A percentile compares a stretch with the other conserved stretches of the same genome.
Conservation (phyloP, 768 basidiomycete species). For the Cystobasidium ongulense region DNA sequence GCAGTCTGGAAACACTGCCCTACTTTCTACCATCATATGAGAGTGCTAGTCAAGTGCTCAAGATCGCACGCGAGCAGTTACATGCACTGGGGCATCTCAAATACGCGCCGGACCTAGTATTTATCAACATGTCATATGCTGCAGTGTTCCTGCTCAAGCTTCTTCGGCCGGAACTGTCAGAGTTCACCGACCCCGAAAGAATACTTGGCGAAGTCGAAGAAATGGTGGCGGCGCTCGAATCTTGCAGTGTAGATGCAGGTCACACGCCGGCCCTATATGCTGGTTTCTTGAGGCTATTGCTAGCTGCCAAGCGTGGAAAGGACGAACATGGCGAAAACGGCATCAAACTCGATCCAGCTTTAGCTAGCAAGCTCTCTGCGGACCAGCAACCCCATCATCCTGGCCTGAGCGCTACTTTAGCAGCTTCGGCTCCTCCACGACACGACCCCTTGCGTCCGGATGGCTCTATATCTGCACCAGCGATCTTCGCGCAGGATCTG, state of each 20-base stretch:
- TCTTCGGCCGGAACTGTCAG: slow-evolving; percentile 15
- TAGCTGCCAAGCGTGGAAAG: slow-evolving; percentile 21
- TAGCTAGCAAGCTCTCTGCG: slow-evolving; percentile 14
- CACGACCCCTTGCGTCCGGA: not conserved
- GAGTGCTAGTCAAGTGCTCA: slow-evolving; percentile 4
- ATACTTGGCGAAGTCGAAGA: slow-evolving; percentile 17
- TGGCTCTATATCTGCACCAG: not conserved
- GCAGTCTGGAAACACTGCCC: slow-evolving; percentile 9
- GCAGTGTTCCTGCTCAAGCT: slow-evolving; percentile 28
- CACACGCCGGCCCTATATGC: slow-evolving; percentile 27
- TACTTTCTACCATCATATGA: slow-evolving; percentile 28
- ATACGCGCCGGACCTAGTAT: slow-evolving; percentile 15
- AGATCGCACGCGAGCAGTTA: not conserved
- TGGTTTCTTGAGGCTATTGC: slow-evolving; percentile 13
- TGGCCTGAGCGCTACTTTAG: not conserved
- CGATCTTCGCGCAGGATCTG: not conserved
- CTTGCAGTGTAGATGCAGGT: not conserved
- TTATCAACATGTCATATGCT: slow-evolving; percentile 25
- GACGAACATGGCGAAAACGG: not conserved
- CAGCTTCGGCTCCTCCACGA: not conserved
- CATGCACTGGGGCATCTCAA: slow-evolving; percentile 10
- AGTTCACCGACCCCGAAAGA: slow-evolving; percentile 16
- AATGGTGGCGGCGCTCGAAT: not conserved
- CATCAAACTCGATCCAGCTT: slow-evolving; percentile 12
- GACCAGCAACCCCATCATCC: not conserved